These are phyloP conservation scores for Citrullus mucosospermus DNA, from an alignment of 306 rosid genomes.

Conservation along the genomic window DNA sequence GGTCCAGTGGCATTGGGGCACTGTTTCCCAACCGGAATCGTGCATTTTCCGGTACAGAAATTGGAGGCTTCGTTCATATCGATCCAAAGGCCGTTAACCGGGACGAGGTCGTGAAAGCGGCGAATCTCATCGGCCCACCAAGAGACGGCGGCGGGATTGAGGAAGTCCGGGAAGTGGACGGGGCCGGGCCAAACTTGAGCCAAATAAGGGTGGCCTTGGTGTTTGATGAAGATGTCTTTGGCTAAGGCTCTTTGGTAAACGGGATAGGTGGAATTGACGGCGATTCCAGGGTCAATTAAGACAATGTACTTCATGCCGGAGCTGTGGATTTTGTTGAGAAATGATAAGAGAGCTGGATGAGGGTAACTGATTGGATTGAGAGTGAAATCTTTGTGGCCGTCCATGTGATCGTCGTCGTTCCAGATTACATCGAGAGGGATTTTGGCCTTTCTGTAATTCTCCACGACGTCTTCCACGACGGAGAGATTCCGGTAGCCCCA, in stretches of 20 bases:
- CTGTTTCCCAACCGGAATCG: constrained; percentile 43
- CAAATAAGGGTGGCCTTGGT: constrained; percentile 59
- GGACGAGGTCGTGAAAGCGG: constrained; percentile 85
- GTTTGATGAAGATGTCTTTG: constrained; percentile 79
- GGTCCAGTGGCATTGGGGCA: constrained; percentile 70
- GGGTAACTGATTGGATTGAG: constrained; percentile 55
- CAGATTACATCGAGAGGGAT: constrained; percentile 94
- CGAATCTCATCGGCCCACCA: constrained; percentile 92
- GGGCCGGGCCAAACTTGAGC: constrained; percentile 99
- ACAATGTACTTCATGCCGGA: constrained; percentile 86
- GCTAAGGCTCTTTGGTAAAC: constrained; percentile 61
- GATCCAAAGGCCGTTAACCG: constrained; percentile 88
- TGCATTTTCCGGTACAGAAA: constrained; percentile 82
- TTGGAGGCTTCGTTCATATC: constrained; percentile 92
- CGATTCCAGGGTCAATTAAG: constrained; percentile 80
- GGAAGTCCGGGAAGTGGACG: constrained; percentile 85
- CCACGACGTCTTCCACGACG: constrained; percentile 88
- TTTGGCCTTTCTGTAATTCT: constrained; percentile 60
- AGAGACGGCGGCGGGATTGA: constrained; percentile 68
- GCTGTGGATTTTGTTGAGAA: constrained; percentile 63
- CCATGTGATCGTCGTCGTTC: constrained; percentile 98
- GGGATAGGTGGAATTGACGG: constrained; percentile 52
- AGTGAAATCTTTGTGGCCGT: constrained; percentile 73
- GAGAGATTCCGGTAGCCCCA: constrained; percentile 97
- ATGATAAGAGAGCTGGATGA: constrained; percentile 61